phyloP scores from a whole-genome alignment of 495 filamentous ascomycete genomes.

The Rhypophila decipiens region DNA sequence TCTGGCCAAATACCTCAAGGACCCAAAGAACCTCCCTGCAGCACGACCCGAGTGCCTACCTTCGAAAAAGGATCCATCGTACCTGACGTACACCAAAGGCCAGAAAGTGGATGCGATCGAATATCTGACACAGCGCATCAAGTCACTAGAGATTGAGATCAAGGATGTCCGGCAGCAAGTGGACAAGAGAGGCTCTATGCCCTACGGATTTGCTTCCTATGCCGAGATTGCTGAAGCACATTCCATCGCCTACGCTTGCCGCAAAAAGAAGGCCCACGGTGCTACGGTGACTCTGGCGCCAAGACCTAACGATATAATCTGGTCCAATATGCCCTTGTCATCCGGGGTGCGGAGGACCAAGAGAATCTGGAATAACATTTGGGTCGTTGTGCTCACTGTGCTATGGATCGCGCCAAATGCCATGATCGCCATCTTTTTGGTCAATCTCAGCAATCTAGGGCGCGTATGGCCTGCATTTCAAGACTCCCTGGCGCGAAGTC shows the following conservation, averaged over 20 bases:
- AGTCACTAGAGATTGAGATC: slow-evolving; percentile 74
- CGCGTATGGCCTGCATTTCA: slow-evolving; percentile 75
- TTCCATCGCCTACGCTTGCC: slow-evolving; percentile 72
- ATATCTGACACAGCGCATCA: slow-evolving; percentile 80
- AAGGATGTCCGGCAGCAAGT: slow-evolving; percentile 72
- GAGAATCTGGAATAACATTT: slow-evolving; percentile 70
- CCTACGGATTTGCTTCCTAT: slow-evolving; percentile 93
- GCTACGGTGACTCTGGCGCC: slow-evolving; percentile 75
- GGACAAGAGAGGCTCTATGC: slow-evolving; percentile 79
- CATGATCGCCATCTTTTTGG: slow-evolving; percentile 87
- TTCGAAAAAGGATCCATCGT: slow-evolving; percentile 61
- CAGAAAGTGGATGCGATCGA: slow-evolving; percentile 90
- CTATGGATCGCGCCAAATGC: slow-evolving; percentile 95
- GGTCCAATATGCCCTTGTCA: slow-evolving; percentile 79
- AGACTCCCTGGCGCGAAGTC: slow-evolving; percentile 51
- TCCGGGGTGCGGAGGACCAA: slow-evolving; percentile 62
- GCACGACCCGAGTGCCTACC: slow-evolving; percentile 74
- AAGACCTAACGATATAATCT: slow-evolving; percentile 86
- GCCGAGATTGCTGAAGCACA: slow-evolving; percentile 83
- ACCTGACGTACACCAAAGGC: slow-evolving; percentile 49
- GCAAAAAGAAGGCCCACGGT: slow-evolving; percentile 74
- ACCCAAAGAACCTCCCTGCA: slow-evolving; percentile 73
- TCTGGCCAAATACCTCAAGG: slow-evolving; percentile 81
- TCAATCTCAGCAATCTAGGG: slow-evolving; percentile 74
- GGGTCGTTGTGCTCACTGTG: slow-evolving; percentile 73